Evolutionary conservation across 345 rosid species (phyloP).

Genomic region (Camelina hispida): DNA sequence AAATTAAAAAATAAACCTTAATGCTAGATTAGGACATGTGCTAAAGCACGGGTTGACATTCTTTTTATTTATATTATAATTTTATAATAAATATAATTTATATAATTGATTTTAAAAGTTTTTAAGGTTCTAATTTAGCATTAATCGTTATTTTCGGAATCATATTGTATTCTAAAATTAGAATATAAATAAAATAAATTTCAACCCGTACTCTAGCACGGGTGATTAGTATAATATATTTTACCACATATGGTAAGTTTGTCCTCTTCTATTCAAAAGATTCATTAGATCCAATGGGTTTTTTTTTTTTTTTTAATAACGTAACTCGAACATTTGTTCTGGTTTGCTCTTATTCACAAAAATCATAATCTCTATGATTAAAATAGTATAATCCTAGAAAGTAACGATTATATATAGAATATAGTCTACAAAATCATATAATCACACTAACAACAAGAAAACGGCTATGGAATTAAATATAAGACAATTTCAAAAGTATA

Average conservation of each 20-base stretch:
- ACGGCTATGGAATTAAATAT: background rate
- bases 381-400: background rate
- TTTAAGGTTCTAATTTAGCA: too few species aligned
- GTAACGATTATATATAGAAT: background rate
- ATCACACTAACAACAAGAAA: background rate
- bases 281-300: constrained; percentile 28
- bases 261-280: constrained; percentile 34
- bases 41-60: too few species aligned
- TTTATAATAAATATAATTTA: too few species aligned
- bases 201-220: too few species aligned
- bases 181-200: too few species aligned
- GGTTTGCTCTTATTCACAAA: constrained; percentile 2
- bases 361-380: background rate
- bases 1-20: too few species aligned
- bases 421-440: background rate
- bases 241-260: constrained; percentile 38
- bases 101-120: too few species aligned
- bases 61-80: too few species aligned
- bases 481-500: background rate
- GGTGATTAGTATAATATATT: background rate
- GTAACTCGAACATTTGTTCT: constrained; percentile 43
- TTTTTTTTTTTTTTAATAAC: background rate
- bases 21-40: too few species aligned
- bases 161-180: too few species aligned
- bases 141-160: too few species aligned